These are phyloP conservation scores for Ambrosia artemisiifolia DNA, from an alignment of 129 eudicot species.

Conservation along the genomic window DNA sequence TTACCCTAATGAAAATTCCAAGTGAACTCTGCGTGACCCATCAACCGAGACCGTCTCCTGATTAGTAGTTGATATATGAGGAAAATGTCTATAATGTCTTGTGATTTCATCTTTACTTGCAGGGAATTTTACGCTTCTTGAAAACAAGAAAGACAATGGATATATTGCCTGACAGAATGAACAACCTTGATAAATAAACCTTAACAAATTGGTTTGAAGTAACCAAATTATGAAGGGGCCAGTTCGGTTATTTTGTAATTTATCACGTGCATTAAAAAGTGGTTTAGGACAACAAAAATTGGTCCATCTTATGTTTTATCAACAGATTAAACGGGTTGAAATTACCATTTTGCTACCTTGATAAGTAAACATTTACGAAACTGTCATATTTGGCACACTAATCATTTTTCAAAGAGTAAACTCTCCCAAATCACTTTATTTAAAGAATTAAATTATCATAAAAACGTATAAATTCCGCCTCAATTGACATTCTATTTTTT, in stretches of 20 bases:
- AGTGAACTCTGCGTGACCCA: conserved; percentile 63
- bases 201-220: neutral
- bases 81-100: conserved; percentile 52
- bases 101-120: conserved; percentile 54
- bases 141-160: conserved; percentile 71
- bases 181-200: conserved; percentile 5
- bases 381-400: neutral
- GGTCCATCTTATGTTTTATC: neutral
- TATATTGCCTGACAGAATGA: conserved; percentile 59
- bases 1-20: conserved; percentile 86
- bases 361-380: neutral
- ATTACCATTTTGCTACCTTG: neutral
- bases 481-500: neutral
- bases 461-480: neutral
- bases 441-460: neutral
- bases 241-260: neutral
- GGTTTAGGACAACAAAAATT: neutral
- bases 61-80: conserved; percentile 46
- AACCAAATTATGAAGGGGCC: neutral
- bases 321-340: neutral
- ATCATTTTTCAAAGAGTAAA: neutral
- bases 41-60: conserved; percentile 34
- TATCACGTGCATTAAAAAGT: neutral
- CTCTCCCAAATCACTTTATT: neutral
- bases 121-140: conserved; percentile 78